phyloP scores from a whole-genome alignment of 2,329 filamentous ascomycete species.

The Ceratocystis eucalypticola region DNA sequence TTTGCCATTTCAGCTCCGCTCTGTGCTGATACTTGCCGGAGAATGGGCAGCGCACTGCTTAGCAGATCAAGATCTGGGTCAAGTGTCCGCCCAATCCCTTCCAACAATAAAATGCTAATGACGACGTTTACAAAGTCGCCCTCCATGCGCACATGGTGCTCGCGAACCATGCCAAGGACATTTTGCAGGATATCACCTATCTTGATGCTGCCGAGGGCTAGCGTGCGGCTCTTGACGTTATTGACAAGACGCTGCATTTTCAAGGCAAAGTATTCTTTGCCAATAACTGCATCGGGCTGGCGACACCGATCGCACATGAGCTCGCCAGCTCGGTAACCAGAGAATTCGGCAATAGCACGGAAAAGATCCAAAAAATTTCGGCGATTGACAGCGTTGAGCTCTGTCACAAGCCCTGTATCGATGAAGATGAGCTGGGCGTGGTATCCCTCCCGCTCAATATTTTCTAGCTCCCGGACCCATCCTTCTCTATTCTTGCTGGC shows the following conservation, averaged over 20 bases:
- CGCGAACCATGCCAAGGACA: slow-evolving; percentile 79
- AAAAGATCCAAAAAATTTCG: slow-evolving; percentile 90
- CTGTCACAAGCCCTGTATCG: slow-evolving; percentile 87
- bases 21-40: slow-evolving; percentile 73
- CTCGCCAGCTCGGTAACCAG: slow-evolving; percentile 87
- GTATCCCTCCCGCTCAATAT: slow-evolving; percentile 78
- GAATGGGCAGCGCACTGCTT: slow-evolving; percentile 71
- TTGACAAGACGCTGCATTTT: slow-evolving; percentile 96
- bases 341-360: slow-evolving; percentile 88
- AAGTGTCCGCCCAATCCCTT: slow-evolving; percentile 80
- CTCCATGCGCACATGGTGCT: slow-evolving; percentile 85
- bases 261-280: slow-evolving; percentile 79
- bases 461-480: slow-evolving; percentile 61
- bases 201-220: slow-evolving; percentile 86
- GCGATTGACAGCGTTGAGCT: slow-evolving; percentile 76
- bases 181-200: slow-evolving; percentile 90
- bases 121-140: slow-evolving; percentile 98
- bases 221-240: slow-evolving; percentile 75
- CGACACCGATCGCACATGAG: slow-evolving; percentile 94
- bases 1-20: slow-evolving; percentile 56
- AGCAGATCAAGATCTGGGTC: slow-evolving; percentile 83
- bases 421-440: slow-evolving; percentile 93
- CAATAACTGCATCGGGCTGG: slow-evolving; percentile 78
- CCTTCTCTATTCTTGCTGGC: slow-evolving; percentile 46
- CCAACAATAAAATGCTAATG: slow-evolving; percentile 80